Conservation (phyloP, 1,284 basidiomycete genomes). For the Heterobasidion irregulare region DNA sequence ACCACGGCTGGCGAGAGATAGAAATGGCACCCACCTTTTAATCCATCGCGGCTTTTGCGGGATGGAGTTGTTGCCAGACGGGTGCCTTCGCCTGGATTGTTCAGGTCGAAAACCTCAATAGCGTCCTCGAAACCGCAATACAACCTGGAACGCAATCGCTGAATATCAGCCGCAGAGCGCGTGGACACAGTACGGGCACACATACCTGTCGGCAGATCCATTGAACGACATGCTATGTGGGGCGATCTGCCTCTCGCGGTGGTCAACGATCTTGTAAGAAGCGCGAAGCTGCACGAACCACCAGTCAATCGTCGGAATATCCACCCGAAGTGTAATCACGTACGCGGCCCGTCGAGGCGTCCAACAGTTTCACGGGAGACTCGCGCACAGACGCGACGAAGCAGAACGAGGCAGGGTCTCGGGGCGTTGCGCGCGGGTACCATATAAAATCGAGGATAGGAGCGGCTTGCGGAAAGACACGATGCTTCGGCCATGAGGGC, state of each 20-base stretch:
- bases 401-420: conserved; percentile 62
- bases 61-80: conserved; percentile 70
- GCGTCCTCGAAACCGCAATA: conserved; percentile 89
- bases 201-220: conserved; percentile 55
- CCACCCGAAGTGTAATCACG: conserved; percentile 15
- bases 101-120: conserved; percentile 83
- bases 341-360: conserved; percentile 72
- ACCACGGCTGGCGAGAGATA: neutral
- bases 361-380: conserved; percentile 73
- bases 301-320: conserved; percentile 2
- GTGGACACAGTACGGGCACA: neutral
- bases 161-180: too few species aligned
- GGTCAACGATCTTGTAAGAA: conserved; percentile 86
- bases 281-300: conserved; percentile 58
- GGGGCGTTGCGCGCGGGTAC: conserved; percentile 68
- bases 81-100: conserved; percentile 62
- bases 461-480: conserved; percentile 43
- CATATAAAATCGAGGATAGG: conserved; percentile 71
- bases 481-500: conserved; percentile 4
- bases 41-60: conserved; percentile 73
- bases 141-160: conserved; percentile 37
- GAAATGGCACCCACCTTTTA: conserved; percentile 55
- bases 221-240: conserved; percentile 82
- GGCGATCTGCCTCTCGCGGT: conserved; percentile 80
- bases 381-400: conserved; percentile 77